phyloP scores from a whole-genome alignment of 805 yeast genomes.

The Myxozyma sirexii region DNA sequence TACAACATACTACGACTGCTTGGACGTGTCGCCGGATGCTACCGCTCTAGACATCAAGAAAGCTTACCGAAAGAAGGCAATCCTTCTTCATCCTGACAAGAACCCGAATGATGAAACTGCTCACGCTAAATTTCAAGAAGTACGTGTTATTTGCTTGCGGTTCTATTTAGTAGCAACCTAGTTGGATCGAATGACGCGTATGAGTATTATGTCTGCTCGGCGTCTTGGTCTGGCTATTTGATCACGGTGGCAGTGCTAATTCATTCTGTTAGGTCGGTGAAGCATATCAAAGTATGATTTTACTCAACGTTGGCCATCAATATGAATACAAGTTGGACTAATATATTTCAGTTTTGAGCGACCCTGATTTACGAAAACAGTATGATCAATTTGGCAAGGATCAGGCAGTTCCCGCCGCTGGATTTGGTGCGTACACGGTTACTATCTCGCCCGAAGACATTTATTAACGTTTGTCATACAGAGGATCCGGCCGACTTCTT shows the following conservation, averaged over 20 bases:
- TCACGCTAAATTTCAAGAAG: constrained; percentile 79
- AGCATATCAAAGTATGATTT: constrained; percentile 46
- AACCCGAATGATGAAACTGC: constrained; percentile 94
- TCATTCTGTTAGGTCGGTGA: constrained; percentile 47
- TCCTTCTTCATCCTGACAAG: constrained; percentile 91
- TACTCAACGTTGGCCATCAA: neutral
- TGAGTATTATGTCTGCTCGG: no score
- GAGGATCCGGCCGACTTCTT: constrained; percentile 87
- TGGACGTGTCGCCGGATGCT: constrained; percentile 71
- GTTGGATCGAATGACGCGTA: no score
- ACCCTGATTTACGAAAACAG: constrained; percentile 63
- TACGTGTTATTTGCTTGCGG: constrained; percentile 44
- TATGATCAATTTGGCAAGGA: constrained; percentile 89
- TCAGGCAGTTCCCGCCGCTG: constrained; percentile 66
- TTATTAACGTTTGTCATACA: neutral
- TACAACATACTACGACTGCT: constrained; percentile 81
- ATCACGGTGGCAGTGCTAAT: neutral
- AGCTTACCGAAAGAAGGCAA: constrained; percentile 89
- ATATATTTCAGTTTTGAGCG: constrained; percentile 78
- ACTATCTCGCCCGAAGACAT: no score
- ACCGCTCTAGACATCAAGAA: constrained; percentile 82
- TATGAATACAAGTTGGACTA: no score
- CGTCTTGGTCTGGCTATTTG: neutral
- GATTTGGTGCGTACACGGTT: constrained; percentile 50
- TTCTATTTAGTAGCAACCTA: no score